Conservation (phyloP, 257 asterid genomes). For the Gardenia jasminoides region DNA sequence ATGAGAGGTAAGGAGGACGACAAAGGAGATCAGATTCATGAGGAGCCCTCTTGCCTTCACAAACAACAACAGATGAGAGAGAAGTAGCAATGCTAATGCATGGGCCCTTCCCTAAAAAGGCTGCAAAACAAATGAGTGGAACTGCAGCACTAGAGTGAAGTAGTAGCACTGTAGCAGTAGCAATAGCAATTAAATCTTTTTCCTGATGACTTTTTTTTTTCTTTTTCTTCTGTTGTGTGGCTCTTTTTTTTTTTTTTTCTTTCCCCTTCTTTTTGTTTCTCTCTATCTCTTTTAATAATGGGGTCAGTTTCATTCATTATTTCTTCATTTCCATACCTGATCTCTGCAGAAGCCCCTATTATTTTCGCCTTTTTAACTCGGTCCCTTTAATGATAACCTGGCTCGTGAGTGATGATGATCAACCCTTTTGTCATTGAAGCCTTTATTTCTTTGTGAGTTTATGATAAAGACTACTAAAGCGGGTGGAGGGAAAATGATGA, state of each 20-base stretch:
- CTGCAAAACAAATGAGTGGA: conserved; percentile 87
- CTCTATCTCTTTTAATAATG: conserved; percentile 31
- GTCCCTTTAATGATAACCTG: conserved; percentile 27
- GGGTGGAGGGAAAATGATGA: conserved; percentile 2
- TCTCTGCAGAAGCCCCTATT: conserved; percentile 32
- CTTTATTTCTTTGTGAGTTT: conserved; percentile 18
- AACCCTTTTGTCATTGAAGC: conserved; percentile 30
- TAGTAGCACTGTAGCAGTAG: conserved; percentile 21
- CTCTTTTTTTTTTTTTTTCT: conserved; percentile 18
- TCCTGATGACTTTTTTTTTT: background rate
- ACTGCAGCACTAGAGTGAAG: conserved; percentile 51
- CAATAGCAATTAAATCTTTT: background rate
- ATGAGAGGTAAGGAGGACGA: conserved; percentile 25
- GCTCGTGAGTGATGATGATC: conserved; percentile 9
- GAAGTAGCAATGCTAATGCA: background rate
- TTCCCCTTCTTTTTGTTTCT: background rate
- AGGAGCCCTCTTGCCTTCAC: background rate
- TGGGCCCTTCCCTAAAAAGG: conserved; percentile 54
- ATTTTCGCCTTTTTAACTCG: conserved; percentile 18
- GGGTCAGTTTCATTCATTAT: conserved; percentile 35
- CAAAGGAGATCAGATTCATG: conserved; percentile 18
- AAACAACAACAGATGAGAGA: background rate
- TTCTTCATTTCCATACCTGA: conserved; percentile 24
- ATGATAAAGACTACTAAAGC: background rate
- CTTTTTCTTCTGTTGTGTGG: conserved; percentile 31